Base-by-base conservation (phyloP, 2,329 filamentous ascomycete species). In the Cladobotryum protrusum region DNA sequence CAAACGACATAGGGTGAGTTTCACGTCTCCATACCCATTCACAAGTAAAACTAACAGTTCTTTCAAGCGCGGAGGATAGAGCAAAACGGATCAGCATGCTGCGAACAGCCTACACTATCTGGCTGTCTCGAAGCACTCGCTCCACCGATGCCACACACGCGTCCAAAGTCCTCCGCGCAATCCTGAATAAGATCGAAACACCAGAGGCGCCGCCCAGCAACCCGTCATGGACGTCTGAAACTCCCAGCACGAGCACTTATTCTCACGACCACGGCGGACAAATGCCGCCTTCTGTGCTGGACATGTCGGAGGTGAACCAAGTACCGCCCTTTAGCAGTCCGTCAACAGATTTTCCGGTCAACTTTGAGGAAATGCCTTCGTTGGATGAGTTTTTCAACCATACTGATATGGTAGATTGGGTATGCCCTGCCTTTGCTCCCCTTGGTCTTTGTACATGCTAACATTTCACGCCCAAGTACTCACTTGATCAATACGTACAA, bases 91-190 rank as follows among this genome's bases (percentile, higher is more conserved):
- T 70, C 4, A 59, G 61, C 29, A 61, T 71, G 20, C 63, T 76
- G 14, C 64, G 65, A 17, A 65, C 63, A 34, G 70, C 68, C n/a
- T 66, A 70, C 47, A 61, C 63, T 49, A 70, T 74, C 52, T 77
- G 73, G 73, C 62, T 64, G 9, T 63, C 65, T 20, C 63, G 69
- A 39, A 65, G 67, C 42, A 56, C 59, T 33, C 54, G 56, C 24
- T 75, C 72, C 12, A 59, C 60, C 42, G 72, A 76, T 34, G 72
- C 73, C 3, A 61, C 62, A 3, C 70, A 74, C 53, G 73, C 72
- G 24, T 66, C 69, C 32, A 63, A 60, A 33, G 64, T 76, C 29
- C 65, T 76, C 24, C 63, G 67, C 7, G 68, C 69, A 8, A 75
- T 75, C 44, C 63, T 76, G 18, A 60, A 61, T 52, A 68, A 62